A percentile compares a stretch with the other conserved stretches of the same genome.
Evolutionary conservation across 805 yeast genomes (phyloP).

Genomic region (Metschnikowia colocasiae): DNA sequence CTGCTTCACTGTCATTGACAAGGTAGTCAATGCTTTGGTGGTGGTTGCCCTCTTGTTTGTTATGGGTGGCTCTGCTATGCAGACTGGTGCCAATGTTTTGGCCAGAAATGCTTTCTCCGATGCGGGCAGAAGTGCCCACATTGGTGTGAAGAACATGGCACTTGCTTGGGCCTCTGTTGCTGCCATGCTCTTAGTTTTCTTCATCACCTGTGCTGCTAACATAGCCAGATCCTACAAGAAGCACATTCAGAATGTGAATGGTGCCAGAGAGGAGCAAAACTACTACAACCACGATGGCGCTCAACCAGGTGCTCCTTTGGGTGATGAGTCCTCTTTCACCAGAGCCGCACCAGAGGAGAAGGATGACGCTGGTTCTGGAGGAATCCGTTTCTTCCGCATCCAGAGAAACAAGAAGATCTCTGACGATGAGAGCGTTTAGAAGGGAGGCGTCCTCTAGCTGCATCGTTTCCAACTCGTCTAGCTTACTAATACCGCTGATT

Average conservation of each 20-base stretch:
- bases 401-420: constrained; percentile 49
- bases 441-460: background rate
- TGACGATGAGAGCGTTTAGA: constrained; percentile 43
- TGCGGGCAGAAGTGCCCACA: constrained; percentile 40
- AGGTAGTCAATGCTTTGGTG: constrained; percentile 50
- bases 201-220: constrained; percentile 50
- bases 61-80: constrained; percentile 61
- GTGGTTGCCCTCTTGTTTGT: constrained; percentile 50
- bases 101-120: constrained; percentile 65
- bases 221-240: constrained; percentile 48
- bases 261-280: constrained; percentile 18
- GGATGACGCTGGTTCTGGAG: constrained; percentile 45
- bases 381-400: constrained; percentile 74
- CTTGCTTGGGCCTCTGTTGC: constrained; percentile 70
- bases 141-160: constrained; percentile 60
- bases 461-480: background rate
- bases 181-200: constrained; percentile 45
- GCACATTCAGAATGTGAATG: constrained; percentile 42
- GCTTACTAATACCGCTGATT: constrained; percentile 2
- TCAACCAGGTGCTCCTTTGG: constrained; percentile 23
- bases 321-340: constrained; percentile 43
- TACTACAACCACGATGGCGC: constrained; percentile 16
- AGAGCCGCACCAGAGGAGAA: constrained; percentile 34
- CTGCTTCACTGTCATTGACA: constrained; percentile 54
- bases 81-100: constrained; percentile 75